Percentiles rank a stretch among this genome's conserved stretches.
phyloP scores from a whole-genome alignment of 192 early-diverging fungal species.

The Mortierella alpina region DNA sequence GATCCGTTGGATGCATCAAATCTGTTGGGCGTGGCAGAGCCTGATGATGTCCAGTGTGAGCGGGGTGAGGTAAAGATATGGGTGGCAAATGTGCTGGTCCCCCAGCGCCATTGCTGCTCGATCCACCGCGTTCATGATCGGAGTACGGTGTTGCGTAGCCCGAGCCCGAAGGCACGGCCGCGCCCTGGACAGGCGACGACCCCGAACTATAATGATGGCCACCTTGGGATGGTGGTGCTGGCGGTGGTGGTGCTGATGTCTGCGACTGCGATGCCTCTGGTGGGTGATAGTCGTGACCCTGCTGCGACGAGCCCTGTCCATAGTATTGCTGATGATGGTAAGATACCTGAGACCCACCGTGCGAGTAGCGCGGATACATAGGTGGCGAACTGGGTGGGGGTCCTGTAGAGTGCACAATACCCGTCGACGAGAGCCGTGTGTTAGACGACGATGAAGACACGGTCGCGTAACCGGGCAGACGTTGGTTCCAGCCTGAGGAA shows the following conservation, averaged over 20 bases:
- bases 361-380: slow-evolving; percentile 35
- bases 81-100: slow-evolving; percentile 31
- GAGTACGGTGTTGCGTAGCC: slow-evolving; percentile 35
- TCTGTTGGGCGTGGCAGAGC: slow-evolving; percentile 21
- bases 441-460: slow-evolving; percentile 39
- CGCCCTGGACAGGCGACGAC: slow-evolving; percentile 23
- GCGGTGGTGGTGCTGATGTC: slow-evolving; percentile 8
- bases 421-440: slow-evolving; percentile 41
- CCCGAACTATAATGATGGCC: slow-evolving; percentile 34
- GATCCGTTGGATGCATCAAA: slow-evolving; percentile 33
- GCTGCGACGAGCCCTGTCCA: slow-evolving; percentile 12
- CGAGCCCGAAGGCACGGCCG: neutral
- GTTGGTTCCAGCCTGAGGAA: slow-evolving; percentile 48
- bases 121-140: slow-evolving; percentile 13
- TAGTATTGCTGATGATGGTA: slow-evolving; percentile 41
- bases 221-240: slow-evolving; percentile 12
- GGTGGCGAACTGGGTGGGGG: slow-evolving; percentile 24
- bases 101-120: neutral
- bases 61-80: slow-evolving; percentile 15
- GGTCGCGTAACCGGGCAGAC: slow-evolving; percentile 38
- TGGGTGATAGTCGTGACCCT: slow-evolving; percentile 42
- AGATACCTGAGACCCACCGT: slow-evolving; percentile 10
- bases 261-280: slow-evolving; percentile 28
- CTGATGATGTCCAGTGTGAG: slow-evolving; percentile 31
- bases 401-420: slow-evolving; percentile 39